These are phyloP conservation scores for Chlorokybus atmophyticus DNA, from an alignment of 139 green algal species.

Conservation along the genomic window DNA sequence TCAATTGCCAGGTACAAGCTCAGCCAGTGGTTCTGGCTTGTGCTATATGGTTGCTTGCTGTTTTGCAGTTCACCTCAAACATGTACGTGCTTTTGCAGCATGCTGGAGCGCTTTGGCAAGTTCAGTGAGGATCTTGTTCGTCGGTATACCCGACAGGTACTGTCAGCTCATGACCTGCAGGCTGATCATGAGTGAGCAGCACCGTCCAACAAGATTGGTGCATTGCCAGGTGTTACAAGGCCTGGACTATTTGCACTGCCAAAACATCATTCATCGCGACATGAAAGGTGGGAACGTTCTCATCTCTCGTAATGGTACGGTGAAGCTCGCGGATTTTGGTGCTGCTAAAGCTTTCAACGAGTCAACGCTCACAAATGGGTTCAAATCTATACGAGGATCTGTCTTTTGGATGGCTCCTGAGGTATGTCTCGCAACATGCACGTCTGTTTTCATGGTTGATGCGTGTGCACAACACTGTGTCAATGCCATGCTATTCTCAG, in stretches of 20 bases:
- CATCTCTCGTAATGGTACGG: slow-evolving; percentile 26
- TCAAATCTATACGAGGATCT: slow-evolving; percentile 32
- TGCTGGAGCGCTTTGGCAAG: slow-evolving; percentile 29
- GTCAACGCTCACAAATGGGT: slow-evolving; percentile 7
- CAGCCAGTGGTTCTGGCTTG: neutral
- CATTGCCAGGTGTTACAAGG: slow-evolving; percentile 13
- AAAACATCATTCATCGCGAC: slow-evolving; percentile 35
- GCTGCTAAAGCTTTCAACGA: slow-evolving; percentile 29
- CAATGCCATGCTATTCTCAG: too few species aligned
- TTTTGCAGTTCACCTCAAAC: too few species aligned
- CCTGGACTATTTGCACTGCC: slow-evolving; percentile 34
- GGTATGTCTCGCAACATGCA: neutral
- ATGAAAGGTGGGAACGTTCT: slow-evolving; percentile 43
- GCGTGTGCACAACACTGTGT: too few species aligned
- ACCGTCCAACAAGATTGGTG: too few species aligned
- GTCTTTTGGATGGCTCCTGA: slow-evolving; percentile 35
- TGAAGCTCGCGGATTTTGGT: slow-evolving; percentile 45
- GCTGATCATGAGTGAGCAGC: too few species aligned
- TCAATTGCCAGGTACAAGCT: slow-evolving; percentile 17
- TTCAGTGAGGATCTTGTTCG: slow-evolving; percentile 31
- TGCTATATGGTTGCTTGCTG: too few species aligned
- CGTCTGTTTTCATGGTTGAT: slow-evolving; percentile 22
- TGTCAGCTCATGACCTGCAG: slow-evolving; percentile 8
- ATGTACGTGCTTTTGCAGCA: too few species aligned
- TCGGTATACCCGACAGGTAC: slow-evolving; percentile 30